Conservation (phyloP, 495 filamentous ascomycete genomes). For the Xeromyces bisporus region DNA sequence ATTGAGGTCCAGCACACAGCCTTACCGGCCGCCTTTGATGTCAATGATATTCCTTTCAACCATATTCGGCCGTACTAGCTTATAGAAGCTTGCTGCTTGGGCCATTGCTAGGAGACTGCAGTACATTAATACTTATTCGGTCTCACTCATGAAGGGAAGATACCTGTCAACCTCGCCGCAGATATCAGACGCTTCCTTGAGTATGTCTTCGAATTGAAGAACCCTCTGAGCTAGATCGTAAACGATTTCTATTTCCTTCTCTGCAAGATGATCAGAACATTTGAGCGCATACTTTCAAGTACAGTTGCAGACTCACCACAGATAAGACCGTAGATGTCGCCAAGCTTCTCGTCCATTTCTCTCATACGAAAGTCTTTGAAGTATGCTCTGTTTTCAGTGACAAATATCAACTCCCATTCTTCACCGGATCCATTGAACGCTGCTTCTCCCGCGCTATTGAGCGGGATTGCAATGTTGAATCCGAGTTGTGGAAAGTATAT, state of each 20-base stretch:
- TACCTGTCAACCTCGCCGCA: constrained; percentile 75
- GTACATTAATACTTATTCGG: constrained; percentile 3
- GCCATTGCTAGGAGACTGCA: constrained; percentile 64
- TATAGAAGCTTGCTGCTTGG: constrained; percentile 59
- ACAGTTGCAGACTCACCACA: constrained; percentile 43
- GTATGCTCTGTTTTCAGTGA: constrained; percentile 53
- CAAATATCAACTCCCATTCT: constrained; percentile 66
- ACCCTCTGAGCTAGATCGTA: constrained; percentile 59
- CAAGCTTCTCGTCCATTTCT: constrained; percentile 65
- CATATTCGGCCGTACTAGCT: constrained; percentile 52
- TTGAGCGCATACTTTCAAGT: too few relatives aligned
- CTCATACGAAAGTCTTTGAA: constrained; percentile 80
- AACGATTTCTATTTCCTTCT: constrained; percentile 82
- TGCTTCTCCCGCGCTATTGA: constrained; percentile 42
- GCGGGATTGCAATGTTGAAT: constrained; percentile 62
- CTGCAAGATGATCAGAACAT: constrained; percentile 23
- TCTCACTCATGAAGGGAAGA: background rate
- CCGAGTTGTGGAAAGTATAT: constrained; percentile 86
- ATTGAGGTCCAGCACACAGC: too few relatives aligned
- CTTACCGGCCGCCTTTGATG: constrained; percentile 64
- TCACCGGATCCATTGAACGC: constrained; percentile 46
- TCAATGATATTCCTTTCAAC: constrained; percentile 53
- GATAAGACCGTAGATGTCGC: constrained; percentile 72
- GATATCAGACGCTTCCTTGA: constrained; percentile 52
- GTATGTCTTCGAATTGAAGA: constrained; percentile 48